Conservation (phyloP, 768 basidiomycete species). For the Boletales sp. region DNA sequence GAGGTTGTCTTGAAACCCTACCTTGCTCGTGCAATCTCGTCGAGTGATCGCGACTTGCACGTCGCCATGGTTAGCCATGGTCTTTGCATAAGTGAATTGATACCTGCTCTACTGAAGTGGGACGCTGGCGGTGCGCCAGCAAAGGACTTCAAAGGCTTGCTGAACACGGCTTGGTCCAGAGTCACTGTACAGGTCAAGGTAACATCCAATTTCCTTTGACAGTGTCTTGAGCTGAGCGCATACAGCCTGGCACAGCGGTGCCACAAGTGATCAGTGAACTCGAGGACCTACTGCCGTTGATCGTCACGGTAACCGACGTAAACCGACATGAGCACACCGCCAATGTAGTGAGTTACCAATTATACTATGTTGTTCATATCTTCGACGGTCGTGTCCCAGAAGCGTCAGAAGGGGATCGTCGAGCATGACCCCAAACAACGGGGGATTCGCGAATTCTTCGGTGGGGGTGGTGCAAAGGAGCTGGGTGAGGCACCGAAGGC, state of each 20-base stretch:
- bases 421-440: constrained; percentile 74
- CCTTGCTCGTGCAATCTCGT: constrained; percentile 40
- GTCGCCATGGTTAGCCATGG: constrained; percentile 77
- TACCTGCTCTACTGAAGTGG: constrained; percentile 48
- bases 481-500: constrained; percentile 13
- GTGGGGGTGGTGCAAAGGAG: constrained; percentile 27
- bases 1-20: constrained; percentile 52
- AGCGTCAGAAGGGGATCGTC: constrained; percentile 74
- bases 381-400: constrained; percentile 34
- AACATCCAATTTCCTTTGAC: constrained; percentile 5
- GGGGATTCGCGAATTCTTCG: constrained; percentile 74
- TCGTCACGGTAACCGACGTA: constrained; percentile 47
- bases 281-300: constrained; percentile 31
- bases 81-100: constrained; percentile 58
- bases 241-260: constrained; percentile 29
- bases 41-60: constrained; percentile 41
- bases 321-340: constrained; percentile 56
- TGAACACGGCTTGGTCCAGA: constrained; percentile 71
- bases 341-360: constrained; percentile 46
- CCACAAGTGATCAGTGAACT: constrained; percentile 16
- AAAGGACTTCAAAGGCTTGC: constrained; percentile 45
- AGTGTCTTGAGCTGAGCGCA: constrained; percentile 2
- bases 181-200: constrained; percentile 49
- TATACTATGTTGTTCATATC: background rate
- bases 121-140: constrained; percentile 30